phyloP scores from a whole-genome alignment of 768 basidiomycete genomes.

The Lactarius indigo region DNA sequence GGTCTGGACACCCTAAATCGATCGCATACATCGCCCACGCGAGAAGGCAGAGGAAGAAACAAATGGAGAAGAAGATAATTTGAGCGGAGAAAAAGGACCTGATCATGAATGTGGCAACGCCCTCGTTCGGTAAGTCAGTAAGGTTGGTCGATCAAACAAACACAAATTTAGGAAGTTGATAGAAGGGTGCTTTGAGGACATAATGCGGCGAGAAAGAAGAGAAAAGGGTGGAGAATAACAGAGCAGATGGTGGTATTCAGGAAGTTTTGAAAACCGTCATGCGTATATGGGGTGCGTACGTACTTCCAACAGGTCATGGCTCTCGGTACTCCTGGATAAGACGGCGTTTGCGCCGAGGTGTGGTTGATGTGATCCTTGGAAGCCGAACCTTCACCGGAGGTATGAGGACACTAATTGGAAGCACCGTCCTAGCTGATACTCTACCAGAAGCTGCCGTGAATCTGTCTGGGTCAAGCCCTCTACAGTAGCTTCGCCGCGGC shows the following conservation, averaged over 20 bases:
- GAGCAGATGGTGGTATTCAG: not conserved
- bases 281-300: no score
- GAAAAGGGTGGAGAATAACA: not conserved
- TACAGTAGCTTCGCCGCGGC: no score
- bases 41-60: not conserved
- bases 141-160: not conserved
- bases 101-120: not conserved
- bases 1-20: not conserved
- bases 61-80: not conserved
- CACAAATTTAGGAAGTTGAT: not conserved
- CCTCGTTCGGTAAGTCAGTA: not conserved
- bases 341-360: not conserved
- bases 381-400: not conserved
- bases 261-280: not conserved
- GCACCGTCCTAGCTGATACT: not conserved
- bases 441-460: not conserved
- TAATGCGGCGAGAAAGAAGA: not conserved
- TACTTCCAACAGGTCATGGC: no score
- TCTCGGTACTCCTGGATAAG: no score
- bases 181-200: not conserved
- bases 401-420: no score
- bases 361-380: not conserved
- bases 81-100: not conserved
- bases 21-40: not conserved
- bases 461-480: no score